Percentiles rank a stretch among this genome's conserved stretches.
Evolutionary conservation across 1,284 basidiomycete species (phyloP).

Genomic region (Rhodofomes roseus): DNA sequence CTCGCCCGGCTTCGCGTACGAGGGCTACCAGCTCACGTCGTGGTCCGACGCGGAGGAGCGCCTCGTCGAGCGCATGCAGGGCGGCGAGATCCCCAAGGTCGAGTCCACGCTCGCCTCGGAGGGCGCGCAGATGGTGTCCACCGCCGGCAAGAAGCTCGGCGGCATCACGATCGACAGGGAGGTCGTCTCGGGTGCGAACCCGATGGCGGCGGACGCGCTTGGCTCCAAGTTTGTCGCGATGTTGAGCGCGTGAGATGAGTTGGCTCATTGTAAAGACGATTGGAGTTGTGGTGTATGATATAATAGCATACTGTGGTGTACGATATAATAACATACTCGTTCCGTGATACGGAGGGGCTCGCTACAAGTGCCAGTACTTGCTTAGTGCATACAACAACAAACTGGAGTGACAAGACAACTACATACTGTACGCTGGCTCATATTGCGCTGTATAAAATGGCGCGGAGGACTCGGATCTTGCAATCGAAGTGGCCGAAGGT

Average conservation of each 20-base stretch:
- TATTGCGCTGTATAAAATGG: no score
- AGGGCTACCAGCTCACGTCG: slow-evolving; percentile 26
- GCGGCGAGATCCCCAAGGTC: slow-evolving; percentile 20
- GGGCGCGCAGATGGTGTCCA: slow-evolving; percentile 22
- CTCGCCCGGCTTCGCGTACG: slow-evolving; percentile 25
- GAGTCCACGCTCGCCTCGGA: slow-evolving; percentile 20
- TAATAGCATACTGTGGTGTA: no score
- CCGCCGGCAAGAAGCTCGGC: slow-evolving; percentile 18
- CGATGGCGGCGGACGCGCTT: slow-evolving; percentile 19
- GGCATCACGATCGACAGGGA: slow-evolving; percentile 22
- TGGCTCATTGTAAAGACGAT: no score
- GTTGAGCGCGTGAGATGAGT: slow-evolving; percentile 8
- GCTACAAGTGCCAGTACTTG: no score
- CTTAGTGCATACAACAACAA: no score
- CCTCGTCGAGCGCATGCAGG: slow-evolving; percentile 21
- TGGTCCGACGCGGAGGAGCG: slow-evolving; percentile 26
- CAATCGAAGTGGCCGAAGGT: no score
- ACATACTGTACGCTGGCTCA: no score
- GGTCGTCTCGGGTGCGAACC: slow-evolving; percentile 23
- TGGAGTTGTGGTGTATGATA: no score
- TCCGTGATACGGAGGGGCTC: no score
- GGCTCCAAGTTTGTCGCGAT: slow-evolving; percentile 20
- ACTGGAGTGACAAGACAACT: no score
- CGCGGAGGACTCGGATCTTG: no score
- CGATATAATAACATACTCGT: no score